These are phyloP conservation scores for Phaffomyces opuntiae DNA, from an alignment of 805 yeast genomes.

Conservation along the genomic window DNA sequence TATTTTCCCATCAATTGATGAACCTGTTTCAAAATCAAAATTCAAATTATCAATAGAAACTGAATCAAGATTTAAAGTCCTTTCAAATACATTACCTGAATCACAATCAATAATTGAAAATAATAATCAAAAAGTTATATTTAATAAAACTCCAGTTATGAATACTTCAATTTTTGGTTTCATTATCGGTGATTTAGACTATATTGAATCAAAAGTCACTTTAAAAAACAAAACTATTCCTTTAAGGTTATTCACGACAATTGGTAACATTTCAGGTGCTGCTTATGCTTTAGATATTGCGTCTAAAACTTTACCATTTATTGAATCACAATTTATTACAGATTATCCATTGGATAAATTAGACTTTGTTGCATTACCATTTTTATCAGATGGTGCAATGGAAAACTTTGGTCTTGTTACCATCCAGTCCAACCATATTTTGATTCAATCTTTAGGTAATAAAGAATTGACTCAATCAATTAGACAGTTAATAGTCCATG, in stretches of 20 bases:
- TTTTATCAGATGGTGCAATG: constrained; percentile 71
- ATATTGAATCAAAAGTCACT: constrained; percentile 30
- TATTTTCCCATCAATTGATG: constrained; percentile 68
- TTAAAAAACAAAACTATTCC: constrained; percentile 31
- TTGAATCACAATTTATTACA: constrained; percentile 37
- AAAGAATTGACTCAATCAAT: constrained; percentile 27
- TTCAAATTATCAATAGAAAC: constrained; percentile 45
- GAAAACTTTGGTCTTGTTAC: constrained; percentile 73
- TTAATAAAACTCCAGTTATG: constrained; percentile 51
- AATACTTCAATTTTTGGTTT: constrained; percentile 62
- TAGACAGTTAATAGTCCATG: constrained; percentile 60
- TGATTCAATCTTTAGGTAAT: constrained; percentile 28
- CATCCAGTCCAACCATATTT: constrained; percentile 44
- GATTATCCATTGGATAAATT: constrained; percentile 55
- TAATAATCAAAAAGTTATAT: constrained; percentile 30
- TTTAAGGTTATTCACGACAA: constrained; percentile 46
- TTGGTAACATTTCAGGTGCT: constrained; percentile 43
- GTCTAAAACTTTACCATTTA: constrained; percentile 37
- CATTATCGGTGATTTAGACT: constrained; percentile 61
- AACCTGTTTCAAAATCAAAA: constrained; percentile 46
- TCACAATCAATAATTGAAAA: constrained; percentile 20
- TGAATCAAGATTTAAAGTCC: constrained; percentile 35
- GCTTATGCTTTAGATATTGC: constrained; percentile 44
- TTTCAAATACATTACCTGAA: constrained; percentile 41
- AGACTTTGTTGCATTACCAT: constrained; percentile 65